Conservation (phyloP, 1,284 basidiomycete species). For the Volvariella volvacea region DNA sequence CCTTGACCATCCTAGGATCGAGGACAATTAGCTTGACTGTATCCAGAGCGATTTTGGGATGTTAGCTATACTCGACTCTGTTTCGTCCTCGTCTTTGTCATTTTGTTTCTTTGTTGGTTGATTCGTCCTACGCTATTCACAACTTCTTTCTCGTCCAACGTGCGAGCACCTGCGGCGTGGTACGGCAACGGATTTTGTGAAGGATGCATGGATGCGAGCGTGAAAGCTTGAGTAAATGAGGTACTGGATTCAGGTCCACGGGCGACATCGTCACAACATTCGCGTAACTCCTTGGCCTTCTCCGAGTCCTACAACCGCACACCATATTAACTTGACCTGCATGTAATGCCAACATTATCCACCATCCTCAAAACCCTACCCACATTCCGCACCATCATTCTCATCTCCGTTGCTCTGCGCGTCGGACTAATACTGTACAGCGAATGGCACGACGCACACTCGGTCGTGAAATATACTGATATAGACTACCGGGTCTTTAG, state of each 20-base stretch:
- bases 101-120: background rate
- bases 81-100: background rate
- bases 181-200: too few relatives aligned
- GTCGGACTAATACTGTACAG: slow-evolving; percentile 75
- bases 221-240: too few relatives aligned
- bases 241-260: too few relatives aligned
- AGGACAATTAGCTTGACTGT: background rate
- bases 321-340: too few relatives aligned
- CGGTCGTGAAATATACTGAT: slow-evolving; percentile 93
- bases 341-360: slow-evolving; percentile 1
- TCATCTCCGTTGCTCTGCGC: slow-evolving; percentile 54
- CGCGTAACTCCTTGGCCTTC: too few relatives aligned
- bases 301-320: too few relatives aligned
- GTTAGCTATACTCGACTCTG: background rate
- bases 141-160: too few relatives aligned
- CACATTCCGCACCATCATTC: slow-evolving; percentile 48
- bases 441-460: slow-evolving; percentile 81
- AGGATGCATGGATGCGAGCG: too few relatives aligned
- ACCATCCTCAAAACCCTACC: slow-evolving; percentile 16
- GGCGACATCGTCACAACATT: too few relatives aligned
- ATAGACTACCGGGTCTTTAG: slow-evolving; percentile 95
- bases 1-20: too few relatives aligned
- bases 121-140: background rate
- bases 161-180: too few relatives aligned
- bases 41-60: background rate